Evolutionary conservation across 2,329 filamentous ascomycete species (phyloP), one percentile per base, ranked within the genome.

Genomic region (Emydomyces testavorans): DNA sequence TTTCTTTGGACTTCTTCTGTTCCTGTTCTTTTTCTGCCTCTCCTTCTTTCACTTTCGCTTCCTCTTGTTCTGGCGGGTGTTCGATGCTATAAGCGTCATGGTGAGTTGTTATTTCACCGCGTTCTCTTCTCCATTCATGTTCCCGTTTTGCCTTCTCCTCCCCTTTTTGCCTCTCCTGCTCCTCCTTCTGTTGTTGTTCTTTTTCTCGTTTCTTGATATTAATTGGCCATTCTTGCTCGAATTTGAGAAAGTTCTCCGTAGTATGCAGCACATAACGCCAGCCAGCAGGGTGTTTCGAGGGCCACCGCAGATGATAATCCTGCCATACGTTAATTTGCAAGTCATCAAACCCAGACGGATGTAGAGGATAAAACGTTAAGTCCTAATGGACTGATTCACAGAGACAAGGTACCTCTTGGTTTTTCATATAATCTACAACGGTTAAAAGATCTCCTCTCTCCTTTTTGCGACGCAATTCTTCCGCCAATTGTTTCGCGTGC

Each of bases 201-300:
- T 62, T 52, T 40, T 63, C 56, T 44, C 57, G 53, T 50, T 63
- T 64, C 54, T 67, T 59, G 6, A 68, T 28, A 53, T 76, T 76
- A 0, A 67, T 65, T 0, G 71, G 71, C 72, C 72, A 76, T 1
- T 64, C 55, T 50, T 76, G 62, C 6, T 64, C 54, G 31, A 71
- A 64, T 57, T 73, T 76, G 48, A 76, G 62, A 58, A 66, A 71
- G 43, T 72, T 64, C 49, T 76, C 72, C 0, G 70, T 70, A 7
- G 65, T 63, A 29, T 74, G 62, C 0, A 76, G 58, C 8, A 75
- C 69, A 53, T 70, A 74, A 29, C 73, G 61, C 72, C 73, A 76
- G 6, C 70, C 69, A 3, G 65, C 44, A 2, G 71, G 68, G 46
- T 68, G 65, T 26, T 70, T 65, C 15, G 70, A 63, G 0, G 71